phyloP scores from a whole-genome alignment of 2,329 filamentous ascomycete species.

The Bipolaris cookei region DNA sequence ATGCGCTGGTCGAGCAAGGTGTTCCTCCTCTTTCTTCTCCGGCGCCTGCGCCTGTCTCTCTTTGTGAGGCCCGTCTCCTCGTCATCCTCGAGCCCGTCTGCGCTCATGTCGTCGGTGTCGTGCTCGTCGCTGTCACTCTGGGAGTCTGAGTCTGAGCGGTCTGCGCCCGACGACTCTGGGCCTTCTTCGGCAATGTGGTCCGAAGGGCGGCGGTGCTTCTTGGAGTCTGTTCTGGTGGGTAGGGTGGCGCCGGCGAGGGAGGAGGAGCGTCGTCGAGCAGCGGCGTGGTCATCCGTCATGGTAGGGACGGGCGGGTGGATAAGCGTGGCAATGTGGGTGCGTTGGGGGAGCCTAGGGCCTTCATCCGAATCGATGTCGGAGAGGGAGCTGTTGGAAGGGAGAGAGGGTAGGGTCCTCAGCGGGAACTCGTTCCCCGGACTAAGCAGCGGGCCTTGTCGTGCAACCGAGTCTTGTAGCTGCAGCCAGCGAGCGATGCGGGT shows the following conservation, averaged over 20 bases:
- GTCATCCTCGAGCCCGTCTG: slow-evolving; percentile 78
- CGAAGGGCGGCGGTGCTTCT: slow-evolving; percentile 38
- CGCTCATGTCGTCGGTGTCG: slow-evolving; percentile 65
- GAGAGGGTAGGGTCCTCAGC: slow-evolving; percentile 43
- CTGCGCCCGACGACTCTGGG: slow-evolving; percentile 37
- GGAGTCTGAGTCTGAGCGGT: slow-evolving; percentile 39
- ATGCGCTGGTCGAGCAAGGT: slow-evolving; percentile 77
- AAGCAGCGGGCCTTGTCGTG: slow-evolving; percentile 34
- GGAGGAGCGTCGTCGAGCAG: slow-evolving; percentile 43
- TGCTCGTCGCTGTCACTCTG: slow-evolving; percentile 57
- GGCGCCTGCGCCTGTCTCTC: slow-evolving; percentile 72
- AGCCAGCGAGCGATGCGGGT: slow-evolving; percentile 44
- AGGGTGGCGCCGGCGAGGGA: slow-evolving; percentile 41
- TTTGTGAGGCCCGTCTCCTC: slow-evolving; percentile 87
- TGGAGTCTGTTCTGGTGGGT: slow-evolving; percentile 29
- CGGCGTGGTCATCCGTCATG: slow-evolving; percentile 39
- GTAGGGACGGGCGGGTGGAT: slow-evolving; percentile 42
- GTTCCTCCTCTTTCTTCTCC: slow-evolving; percentile 70
- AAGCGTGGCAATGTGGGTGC: slow-evolving; percentile 34
- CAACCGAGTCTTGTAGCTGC: slow-evolving; percentile 31
- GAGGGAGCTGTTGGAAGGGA: slow-evolving; percentile 39
- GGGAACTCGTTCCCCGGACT: slow-evolving; percentile 49
- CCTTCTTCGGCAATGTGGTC: slow-evolving; percentile 46
- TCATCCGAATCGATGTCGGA: slow-evolving; percentile 33
- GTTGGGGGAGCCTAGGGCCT: slow-evolving; percentile 20